Evolutionary conservation across 495 filamentous ascomycete genomes (phyloP), one percentile per base, ranked within the genome.

Genomic region (Astrothelium subdiscretum): DNA sequence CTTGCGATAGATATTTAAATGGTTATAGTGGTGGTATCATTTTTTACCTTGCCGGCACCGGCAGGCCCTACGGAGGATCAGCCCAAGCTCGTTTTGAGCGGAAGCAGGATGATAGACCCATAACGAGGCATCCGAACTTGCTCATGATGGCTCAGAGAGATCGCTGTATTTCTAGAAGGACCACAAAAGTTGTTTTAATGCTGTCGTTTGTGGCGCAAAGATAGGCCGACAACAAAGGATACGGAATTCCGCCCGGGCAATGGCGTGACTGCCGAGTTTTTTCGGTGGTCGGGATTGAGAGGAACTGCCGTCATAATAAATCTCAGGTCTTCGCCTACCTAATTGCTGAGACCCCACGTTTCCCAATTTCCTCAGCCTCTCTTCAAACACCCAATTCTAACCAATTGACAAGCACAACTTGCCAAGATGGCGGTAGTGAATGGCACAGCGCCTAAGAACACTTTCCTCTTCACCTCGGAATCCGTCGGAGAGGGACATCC

Each of bases 391-490:
- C 15, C 35, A 38, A 48, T 12, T 48, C 43, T 48, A 48, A 15
- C 10, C 48, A 54, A 54, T 29, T 29, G 12, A 12, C 24, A 3
- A 54, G 10, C n/a, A 54, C 29, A 12, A 29, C 29, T 20, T 24
- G 48, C 15, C 24, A 54, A 29, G 24, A 54, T 54, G 48, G 48
- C 48, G 11, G 48, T 15, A 29, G 48, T 54, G 8, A 54, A 54
- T 15, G 48, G 48, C 24, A 27, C 15, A 11, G 8, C n/a, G 8
- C 48, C n/a, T 3, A 24, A 54, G 48, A 12, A 24, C 8, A 54
- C 89, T 68, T 97, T 96, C 83, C 86, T 97, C 69, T 98, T 98
- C 87, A 98, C 92, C 76, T 98, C 92, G 76, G 94, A 98, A 79
- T 96, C 91, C 43, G 94, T 98, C 70, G 92, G 92, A 73, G 91